Base-by-base conservation (phyloP, 2,329 filamentous ascomycete genomes). In the Alternaria solani region DNA sequence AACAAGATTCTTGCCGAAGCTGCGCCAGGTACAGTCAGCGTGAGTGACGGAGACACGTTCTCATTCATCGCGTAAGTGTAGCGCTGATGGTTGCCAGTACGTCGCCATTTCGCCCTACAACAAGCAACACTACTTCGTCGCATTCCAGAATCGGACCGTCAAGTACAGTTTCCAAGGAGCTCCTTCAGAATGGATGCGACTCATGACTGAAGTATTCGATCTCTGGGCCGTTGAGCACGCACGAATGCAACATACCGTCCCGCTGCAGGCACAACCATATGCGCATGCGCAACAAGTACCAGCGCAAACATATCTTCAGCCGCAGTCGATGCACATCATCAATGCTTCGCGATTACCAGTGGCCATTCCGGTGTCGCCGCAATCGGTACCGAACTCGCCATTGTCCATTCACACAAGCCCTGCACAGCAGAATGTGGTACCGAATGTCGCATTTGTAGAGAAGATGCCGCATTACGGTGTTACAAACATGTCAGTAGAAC, bases 51-150 rank as follows among this genome's bases (percentile, higher is more conserved):
- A 26, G 34, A 38, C 16, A 32, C 12, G 7, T 20, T 28, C 8
- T 8, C 18, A 12, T 26, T 36, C 25, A 23, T 47, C 26, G 25
- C 30, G 25, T 32, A 9, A 26, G 28, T 23, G 16, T 25, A 28
- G 39, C 42, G 8, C 55, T 62, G 32, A 57, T 34, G 55, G 16
- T 11, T 23, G 4, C 14, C n/a, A 78, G 75, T 75, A 75, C 49
- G 67, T 78, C 18, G 73, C 75, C 30, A 68, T 78, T 14, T 72
- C 68, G n/a, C 75, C 74, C 0, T 77, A 75, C 56, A 69, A 73
- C 64, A 68, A 66, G 12, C 57, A 72, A 11, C 75, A 77, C 34
- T 76, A 73, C 61, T 77, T 78, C 36, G 59, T 76, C 34, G 74
- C 73, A 1, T 77, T 75, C 51, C 64, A 57, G 7, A 68, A 78